Evolutionary conservation across 345 rosid genomes (phyloP), one percentile per base, ranked within the genome.

Genomic region (Odontarrhena argentea): DNA sequence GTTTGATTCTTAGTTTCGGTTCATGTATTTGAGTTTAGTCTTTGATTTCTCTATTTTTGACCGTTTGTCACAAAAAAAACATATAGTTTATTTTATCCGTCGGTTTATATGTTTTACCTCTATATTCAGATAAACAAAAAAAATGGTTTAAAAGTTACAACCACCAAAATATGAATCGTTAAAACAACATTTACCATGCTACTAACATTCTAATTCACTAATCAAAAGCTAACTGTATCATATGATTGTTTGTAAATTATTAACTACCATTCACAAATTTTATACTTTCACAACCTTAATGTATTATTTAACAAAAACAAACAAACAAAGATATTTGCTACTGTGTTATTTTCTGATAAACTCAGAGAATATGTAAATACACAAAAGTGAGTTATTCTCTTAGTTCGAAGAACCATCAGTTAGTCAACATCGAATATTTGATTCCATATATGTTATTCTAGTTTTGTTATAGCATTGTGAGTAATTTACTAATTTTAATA

Each of bases 401-500:
- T 14, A 35, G 48, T 61, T 70, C 54, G 24, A 62, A 36, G 68
- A 43, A 61, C 55, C 32, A 60, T 13, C 68, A 53, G 63, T 55
- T 71, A 46, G 69, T 71, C 69, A 71, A 55, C 46, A 63, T 71
- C 69, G 62, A 28, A 70, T 53, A 70, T 61, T 45, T 61, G 74
- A 44, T 70, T 70, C 55, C 36, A 32, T 32, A 28, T 60, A 34
- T 43, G 43, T 61, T 22, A 15, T 22, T 43, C 22, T n/a, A 51
- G 38, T 15, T 60, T 69, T 60, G 61, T 52, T 70, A 66, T 61
- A 70, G 63, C 43, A 61, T 5, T 53, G 55, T 53, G 63, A 46
- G 74, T 62, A 36, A 36, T 32, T 32, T 5, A 1, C 6, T 32
- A 28, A 28, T 34, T 51, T 69, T 60, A 22, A 51, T 60, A 60